Evolutionary conservation across 1,284 basidiomycete species (phyloP), one percentile per base, ranked within the genome.

Genomic region (Abortiporus biennis): DNA sequence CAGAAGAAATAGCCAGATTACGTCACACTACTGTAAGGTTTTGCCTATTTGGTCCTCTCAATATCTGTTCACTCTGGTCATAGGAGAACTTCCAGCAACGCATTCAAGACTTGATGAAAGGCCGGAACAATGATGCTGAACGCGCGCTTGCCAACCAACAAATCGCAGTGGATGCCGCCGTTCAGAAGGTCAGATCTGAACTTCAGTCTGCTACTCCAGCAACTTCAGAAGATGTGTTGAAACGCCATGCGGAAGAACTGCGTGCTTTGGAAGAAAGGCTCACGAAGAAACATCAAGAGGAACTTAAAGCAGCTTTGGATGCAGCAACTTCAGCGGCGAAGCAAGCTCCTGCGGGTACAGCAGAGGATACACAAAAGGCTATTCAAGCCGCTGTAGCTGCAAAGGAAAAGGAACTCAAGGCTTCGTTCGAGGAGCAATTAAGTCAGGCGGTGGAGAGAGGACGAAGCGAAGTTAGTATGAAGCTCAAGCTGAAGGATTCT

Each of bases 401-500:
- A n/a, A 67, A 72, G 46, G 66, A 77, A 46, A 65, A 68, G 46
- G 62, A 68, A 17, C 47, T 70, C 2, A 62, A 70, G 52, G 64
- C 66, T 6, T 67, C 64, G 39, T 74, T 75, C 17, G 63, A 68
- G 6, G 67, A 74, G 25, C 80, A 82, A 38, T 71, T 85, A 27
- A 67, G 69, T 3, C 66, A 73, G 2, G 84, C 84, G 1, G 69
- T 81, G 11, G 85, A 87, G 36, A 65, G 73, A 3, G 85, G 84
- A 2, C 66, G 85, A 38, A 67, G 72, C 62, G 84, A 87, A 49
- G 67, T 71, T 37, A 63, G 54, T 1, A 66, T 74, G 16, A 85
- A 83, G 62, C 56, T 65, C 30, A 84, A 79, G 56, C 50, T 88
- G 37, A 87, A 86, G 62, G 85, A 88, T 49, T 62, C 66, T 2